Evolutionary conservation across 2,329 filamentous ascomycete genomes (phyloP).

Genomic region (Cercospora citrullina): DNA sequence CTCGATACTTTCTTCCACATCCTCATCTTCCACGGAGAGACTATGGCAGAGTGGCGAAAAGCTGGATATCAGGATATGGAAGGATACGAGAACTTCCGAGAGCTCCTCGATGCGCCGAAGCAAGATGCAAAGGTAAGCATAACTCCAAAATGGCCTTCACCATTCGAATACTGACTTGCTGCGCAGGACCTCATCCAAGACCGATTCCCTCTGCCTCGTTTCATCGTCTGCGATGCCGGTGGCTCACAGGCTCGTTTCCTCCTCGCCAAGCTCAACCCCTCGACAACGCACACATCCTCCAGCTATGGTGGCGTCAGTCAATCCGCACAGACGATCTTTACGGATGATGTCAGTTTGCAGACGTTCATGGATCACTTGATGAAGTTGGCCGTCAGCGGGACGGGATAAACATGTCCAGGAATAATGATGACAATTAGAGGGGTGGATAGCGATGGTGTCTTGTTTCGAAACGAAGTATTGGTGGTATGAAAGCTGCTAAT

Average conservation of each 20-base stretch:
- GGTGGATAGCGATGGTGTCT: not conserved
- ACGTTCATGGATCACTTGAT: conserved; percentile 99
- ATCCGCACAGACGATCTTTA: conserved; percentile 97
- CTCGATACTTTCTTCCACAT: conserved; percentile 99
- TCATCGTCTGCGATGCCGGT: conserved; percentile 98
- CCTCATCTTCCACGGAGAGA: conserved; percentile 97
- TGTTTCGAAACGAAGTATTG: not conserved
- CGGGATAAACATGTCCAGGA: conserved; percentile 28
- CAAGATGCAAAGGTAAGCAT: conserved; percentile 83
- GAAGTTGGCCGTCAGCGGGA: conserved; percentile 64
- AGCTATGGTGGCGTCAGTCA: conserved; percentile 87
- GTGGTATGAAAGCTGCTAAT: not conserved
- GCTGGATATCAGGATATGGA: conserved; percentile 97
- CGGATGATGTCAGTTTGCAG: conserved; percentile 94
- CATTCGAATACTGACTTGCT: conserved; percentile 6
- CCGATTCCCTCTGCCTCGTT: conserved; percentile 94
- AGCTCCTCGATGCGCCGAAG: conserved; percentile 86
- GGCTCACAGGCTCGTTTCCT: conserved; percentile 97
- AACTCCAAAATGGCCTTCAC: not conserved
- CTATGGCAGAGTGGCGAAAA: conserved; percentile 96
- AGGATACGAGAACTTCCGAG: conserved; percentile 93
- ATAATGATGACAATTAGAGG: not conserved
- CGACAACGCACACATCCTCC: conserved; percentile 91
- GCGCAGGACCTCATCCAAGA: conserved; percentile 91
- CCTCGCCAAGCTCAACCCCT: conserved; percentile 94